Evolutionary conservation across 1,284 basidiomycete species (phyloP).

Genomic region (Phlebopus sp.): DNA sequence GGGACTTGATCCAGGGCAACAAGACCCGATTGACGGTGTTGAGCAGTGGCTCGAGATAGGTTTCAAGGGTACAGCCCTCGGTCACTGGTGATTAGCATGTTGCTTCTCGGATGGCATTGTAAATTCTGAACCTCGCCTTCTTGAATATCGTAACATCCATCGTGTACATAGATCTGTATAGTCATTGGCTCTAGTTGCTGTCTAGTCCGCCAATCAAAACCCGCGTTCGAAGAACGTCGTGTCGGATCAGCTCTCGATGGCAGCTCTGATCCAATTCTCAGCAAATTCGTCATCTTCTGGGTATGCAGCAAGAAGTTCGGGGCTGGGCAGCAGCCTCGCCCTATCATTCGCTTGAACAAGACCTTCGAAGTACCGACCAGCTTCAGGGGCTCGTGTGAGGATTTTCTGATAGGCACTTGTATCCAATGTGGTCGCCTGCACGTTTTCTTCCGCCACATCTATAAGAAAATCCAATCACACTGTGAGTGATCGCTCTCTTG

Average conservation of each 20-base stretch:
- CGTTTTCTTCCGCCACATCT: conserved; percentile 46
- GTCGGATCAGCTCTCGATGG: conserved; percentile 3
- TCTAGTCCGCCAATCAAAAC: too few relatives aligned
- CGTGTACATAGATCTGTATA: too few relatives aligned
- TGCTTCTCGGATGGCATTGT: not conserved
- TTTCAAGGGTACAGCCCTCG: conserved; percentile 43
- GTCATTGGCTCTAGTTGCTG: too few relatives aligned
- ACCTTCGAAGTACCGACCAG: conserved; percentile 36
- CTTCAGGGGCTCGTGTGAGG: conserved; percentile 22
- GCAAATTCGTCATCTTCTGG: conserved; percentile 29
- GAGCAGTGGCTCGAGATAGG: conserved; percentile 53
- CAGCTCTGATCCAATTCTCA: conserved; percentile 25
- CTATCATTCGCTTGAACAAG: conserved; percentile 19
- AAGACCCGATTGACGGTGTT: conserved; percentile 25
- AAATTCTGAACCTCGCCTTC: too few relatives aligned
- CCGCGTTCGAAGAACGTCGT: too few relatives aligned
- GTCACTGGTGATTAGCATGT: conserved; percentile 43
- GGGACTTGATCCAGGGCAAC: conserved; percentile 33
- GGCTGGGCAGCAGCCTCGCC: conserved; percentile 27
- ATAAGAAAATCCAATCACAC: not conserved
- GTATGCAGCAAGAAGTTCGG: conserved; percentile 29
- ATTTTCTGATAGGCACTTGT: conserved; percentile 21
- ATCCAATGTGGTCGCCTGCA: conserved; percentile 29
- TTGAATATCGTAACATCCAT: too few relatives aligned
- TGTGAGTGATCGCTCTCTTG: not conserved